Percentiles rank a stretch among this genome's conserved stretches.
Conservation (phyloP, 2,329 filamentous ascomycete genomes). For the Aureobasidium sp. region DNA sequence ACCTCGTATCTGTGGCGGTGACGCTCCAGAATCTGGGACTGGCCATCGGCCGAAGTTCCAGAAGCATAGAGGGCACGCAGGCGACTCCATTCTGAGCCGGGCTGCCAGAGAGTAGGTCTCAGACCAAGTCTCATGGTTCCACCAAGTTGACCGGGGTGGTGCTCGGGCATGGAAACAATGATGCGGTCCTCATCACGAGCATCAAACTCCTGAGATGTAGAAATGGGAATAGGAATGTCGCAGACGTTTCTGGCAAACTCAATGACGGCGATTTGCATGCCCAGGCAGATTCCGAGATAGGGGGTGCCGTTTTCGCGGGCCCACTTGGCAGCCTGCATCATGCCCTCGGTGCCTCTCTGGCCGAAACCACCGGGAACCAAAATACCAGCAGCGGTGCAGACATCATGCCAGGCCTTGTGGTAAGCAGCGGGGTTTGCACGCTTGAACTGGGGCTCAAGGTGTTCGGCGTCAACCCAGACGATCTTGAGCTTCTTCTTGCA, state of each 20-base stretch:
- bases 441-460: constrained; percentile 64
- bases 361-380: constrained; percentile 76
- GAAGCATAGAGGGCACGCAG: constrained; percentile 68
- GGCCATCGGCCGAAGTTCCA: constrained; percentile 30
- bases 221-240: constrained; percentile 47
- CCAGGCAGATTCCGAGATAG: constrained; percentile 84
- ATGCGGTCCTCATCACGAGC: constrained; percentile 58
- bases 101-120: constrained; percentile 67
- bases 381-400: constrained; percentile 37
- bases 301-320: constrained; percentile 74
- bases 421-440: constrained; percentile 61
- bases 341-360: constrained; percentile 73
- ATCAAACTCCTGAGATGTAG: constrained; percentile 52
- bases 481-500: constrained; percentile 74
- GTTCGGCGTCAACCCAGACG: constrained; percentile 75
- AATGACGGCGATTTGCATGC: constrained; percentile 88
- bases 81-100: constrained; percentile 68
- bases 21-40: constrained; percentile 53
- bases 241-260: constrained; percentile 76
- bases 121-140: constrained; percentile 82
- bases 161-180: constrained; percentile 90
- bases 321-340: constrained; percentile 82
- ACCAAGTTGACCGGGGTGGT: constrained; percentile 67
- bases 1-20: constrained; percentile 90
- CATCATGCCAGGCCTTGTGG: constrained; percentile 48